These are phyloP conservation scores for Phaeotremella fagi DNA, from an alignment of 768 basidiomycete species.

Conservation along the genomic window DNA sequence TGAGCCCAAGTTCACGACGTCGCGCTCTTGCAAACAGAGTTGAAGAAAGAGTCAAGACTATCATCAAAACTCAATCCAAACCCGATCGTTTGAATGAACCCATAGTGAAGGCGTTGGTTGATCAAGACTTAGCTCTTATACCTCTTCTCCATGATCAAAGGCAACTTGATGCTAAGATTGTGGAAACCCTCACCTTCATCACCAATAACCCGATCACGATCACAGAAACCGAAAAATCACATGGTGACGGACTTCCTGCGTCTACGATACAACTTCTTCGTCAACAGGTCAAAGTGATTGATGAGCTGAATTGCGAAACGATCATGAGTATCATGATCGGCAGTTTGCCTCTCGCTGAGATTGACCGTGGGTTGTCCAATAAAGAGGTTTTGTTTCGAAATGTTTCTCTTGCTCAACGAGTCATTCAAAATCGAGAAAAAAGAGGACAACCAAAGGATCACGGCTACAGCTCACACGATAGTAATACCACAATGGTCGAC, in stretches of 20 bases:
- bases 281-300: neutral
- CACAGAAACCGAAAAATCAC: neutral
- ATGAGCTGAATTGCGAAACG: neutral
- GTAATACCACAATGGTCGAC: neutral
- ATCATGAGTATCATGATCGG: neutral
- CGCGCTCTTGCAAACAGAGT: slow-evolving; percentile 10
- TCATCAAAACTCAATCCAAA: slow-evolving; percentile 1
- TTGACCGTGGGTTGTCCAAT: neutral
- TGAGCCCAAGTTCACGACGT: slow-evolving; percentile 16
- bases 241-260: too few relatives aligned
- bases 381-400: neutral
- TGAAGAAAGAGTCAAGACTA: slow-evolving; percentile 1
- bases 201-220: neutral
- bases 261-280: neutral
- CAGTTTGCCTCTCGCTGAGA: neutral
- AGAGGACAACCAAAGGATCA: neutral
- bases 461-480: neutral
- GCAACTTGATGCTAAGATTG: slow-evolving; percentile 15
- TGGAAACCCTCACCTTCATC: slow-evolving; percentile 9
- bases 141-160: slow-evolving; percentile 18
- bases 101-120: slow-evolving; percentile 13
- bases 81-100: neutral
- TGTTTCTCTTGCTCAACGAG: neutral
- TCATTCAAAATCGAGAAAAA: neutral
- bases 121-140: slow-evolving; percentile 20